A percentile compares a stretch with the other conserved stretches of the same genome.
These are phyloP conservation scores for Berberis thunbergii DNA, from an alignment of 164 flowering plant species.

Conservation along the genomic window DNA sequence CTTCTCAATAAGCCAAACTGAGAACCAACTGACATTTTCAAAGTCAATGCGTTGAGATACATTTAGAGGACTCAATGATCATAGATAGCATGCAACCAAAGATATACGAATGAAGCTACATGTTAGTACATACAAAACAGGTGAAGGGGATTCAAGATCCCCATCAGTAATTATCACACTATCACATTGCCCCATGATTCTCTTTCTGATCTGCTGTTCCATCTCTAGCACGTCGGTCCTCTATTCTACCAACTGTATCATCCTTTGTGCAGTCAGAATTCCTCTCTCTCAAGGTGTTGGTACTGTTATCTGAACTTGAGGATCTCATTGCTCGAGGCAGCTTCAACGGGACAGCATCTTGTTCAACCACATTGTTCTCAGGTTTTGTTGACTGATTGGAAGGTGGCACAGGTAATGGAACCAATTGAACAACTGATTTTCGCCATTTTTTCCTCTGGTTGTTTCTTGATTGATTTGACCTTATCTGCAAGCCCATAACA, in stretches of 20 bases:
- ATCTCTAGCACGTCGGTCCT: conserved; percentile 4
- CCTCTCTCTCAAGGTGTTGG: conserved; percentile 55
- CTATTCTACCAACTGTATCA: conserved; percentile 30
- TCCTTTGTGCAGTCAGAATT: conserved; percentile 36
- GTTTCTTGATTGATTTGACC: conserved; percentile 49
- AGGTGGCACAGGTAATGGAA: conserved; percentile 50
- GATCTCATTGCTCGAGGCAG: conserved; percentile 78
- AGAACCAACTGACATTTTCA: too few species aligned
- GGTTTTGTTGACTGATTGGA: conserved; percentile 22
- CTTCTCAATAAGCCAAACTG: too few species aligned
- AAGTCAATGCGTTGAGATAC: too few species aligned
- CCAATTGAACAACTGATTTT: conserved; percentile 55
- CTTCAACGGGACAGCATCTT: conserved; percentile 35
- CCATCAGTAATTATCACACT: too few species aligned
- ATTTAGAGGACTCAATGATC: too few species aligned
- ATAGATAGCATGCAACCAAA: too few species aligned
- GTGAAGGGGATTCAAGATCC: too few species aligned
- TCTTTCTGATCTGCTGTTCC: too few species aligned
- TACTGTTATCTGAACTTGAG: conserved; percentile 32
- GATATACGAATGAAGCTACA: too few species aligned
- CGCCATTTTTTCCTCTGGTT: conserved; percentile 73
- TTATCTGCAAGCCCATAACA: conserved; percentile 31
- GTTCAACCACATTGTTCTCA: conserved; percentile 21
- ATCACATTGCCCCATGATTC: too few species aligned
- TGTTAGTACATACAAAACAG: too few species aligned